Evolutionary conservation across 441 rosid species (phyloP).

Genomic region (Pelargonium hybrid): DNA sequence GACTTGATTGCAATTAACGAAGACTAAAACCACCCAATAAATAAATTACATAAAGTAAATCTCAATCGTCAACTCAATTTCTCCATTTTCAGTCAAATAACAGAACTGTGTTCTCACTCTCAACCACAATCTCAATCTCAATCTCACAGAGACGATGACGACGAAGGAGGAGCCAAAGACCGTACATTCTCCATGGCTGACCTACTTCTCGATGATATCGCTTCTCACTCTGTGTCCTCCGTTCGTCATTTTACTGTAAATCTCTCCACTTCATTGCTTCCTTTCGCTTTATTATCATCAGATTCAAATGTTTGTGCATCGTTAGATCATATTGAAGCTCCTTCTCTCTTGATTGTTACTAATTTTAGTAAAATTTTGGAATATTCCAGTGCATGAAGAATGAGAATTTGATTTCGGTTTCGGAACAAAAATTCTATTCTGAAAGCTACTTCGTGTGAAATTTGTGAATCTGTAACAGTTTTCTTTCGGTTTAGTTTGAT

Average conservation of each 20-base stretch:
- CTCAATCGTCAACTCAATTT: too few relatives aligned
- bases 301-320: not conserved
- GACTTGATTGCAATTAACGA: too few relatives aligned
- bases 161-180: slow-evolving; percentile 39
- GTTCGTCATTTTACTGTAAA: slow-evolving; percentile 81
- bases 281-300: not conserved
- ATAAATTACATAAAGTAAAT: too few relatives aligned
- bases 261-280: not conserved
- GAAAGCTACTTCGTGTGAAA: not conserved
- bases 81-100: too few relatives aligned
- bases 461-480: not conserved
- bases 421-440: too few relatives aligned
- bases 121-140: too few relatives aligned
- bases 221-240: slow-evolving; percentile 84
- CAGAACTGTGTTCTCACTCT: too few relatives aligned
- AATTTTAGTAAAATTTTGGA: not conserved
- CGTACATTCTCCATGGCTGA: slow-evolving; percentile 65
- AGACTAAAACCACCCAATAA: too few relatives aligned
- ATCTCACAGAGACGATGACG: slow-evolving; percentile 17
- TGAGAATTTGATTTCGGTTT: too few relatives aligned
- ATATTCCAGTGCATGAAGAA: too few relatives aligned
- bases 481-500: not conserved
- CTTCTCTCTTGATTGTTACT: not conserved
- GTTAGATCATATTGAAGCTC: not conserved
- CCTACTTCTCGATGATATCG: slow-evolving; percentile 71